A percentile compares a stretch with the other conserved stretches of the same genome.
These are phyloP conservation scores for Marsdenia floribunda DNA, from an alignment of 257 asterid genomes.

Conservation along the genomic window DNA sequence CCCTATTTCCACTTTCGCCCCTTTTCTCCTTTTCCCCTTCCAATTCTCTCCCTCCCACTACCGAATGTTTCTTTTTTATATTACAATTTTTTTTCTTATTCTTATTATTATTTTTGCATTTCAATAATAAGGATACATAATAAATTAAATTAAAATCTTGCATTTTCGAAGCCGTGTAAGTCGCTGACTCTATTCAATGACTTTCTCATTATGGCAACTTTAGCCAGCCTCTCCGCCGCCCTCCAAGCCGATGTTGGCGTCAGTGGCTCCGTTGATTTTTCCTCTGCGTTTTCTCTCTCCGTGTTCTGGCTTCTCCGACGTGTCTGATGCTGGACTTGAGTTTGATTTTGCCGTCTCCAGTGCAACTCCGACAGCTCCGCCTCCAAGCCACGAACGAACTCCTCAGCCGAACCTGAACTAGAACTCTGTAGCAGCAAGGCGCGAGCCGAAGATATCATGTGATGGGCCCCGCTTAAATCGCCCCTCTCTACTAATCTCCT, in stretches of 20 bases:
- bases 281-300: constrained; percentile 29
- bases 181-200: constrained; percentile 95
- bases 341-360: constrained; percentile 36
- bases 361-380: constrained; percentile 65
- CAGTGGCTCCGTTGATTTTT: constrained; percentile 59
- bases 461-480: constrained; percentile 68
- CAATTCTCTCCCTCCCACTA: neutral
- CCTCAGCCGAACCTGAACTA: constrained; percentile 55
- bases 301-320: constrained; percentile 27
- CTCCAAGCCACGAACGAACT: constrained; percentile 67
- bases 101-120: constrained; percentile 24
- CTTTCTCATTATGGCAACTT: constrained; percentile 92
- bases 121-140: constrained; percentile 8
- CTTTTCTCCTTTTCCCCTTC: no score
- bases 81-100: neutral
- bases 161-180: constrained; percentile 92
- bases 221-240: constrained; percentile 98
- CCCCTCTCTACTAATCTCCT: constrained; percentile 45
- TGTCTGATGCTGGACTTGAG: constrained; percentile 12
- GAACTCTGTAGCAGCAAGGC: constrained; percentile 63
- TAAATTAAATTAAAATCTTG: constrained; percentile 61
- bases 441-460: constrained; percentile 71
- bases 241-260: constrained; percentile 99
- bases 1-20: constrained; percentile 1
- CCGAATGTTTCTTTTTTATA: neutral